phyloP scores from a whole-genome alignment of 75 land plant species.

The Isoetes taiwanensis region DNA sequence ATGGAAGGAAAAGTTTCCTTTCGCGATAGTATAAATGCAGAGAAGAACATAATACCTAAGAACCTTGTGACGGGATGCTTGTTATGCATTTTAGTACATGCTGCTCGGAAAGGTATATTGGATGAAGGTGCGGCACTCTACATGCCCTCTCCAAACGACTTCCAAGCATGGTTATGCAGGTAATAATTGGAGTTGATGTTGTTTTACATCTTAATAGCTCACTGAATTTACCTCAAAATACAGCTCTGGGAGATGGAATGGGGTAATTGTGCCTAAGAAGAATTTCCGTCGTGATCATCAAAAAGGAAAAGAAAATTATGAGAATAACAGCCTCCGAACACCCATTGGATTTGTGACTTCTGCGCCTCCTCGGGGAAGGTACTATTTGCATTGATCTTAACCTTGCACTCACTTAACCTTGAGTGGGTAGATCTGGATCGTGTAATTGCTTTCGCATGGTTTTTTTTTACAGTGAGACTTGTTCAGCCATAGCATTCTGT shows the following conservation, averaged over 20 bases:
- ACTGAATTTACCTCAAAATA: background rate
- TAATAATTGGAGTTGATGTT: background rate
- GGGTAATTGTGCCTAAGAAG: constrained; percentile 3
- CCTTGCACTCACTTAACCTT: background rate
- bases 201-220: background rate
- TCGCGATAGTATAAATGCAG: background rate
- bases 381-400: background rate
- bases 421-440: background rate
- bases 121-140: constrained; percentile 71
- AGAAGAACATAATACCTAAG: background rate
- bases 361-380: constrained; percentile 18
- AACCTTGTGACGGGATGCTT: constrained; percentile 24
- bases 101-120: constrained; percentile 50
- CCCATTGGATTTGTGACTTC: constrained; percentile 17
- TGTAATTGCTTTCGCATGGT: no score
- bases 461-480: constrained; percentile 12
- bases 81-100: constrained; percentile 49
- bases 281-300: background rate
- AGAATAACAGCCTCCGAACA: background rate
- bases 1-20: constrained; percentile 10
- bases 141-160: constrained; percentile 45
- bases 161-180: background rate
- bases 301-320: constrained; percentile 4
- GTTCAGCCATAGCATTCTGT: constrained; percentile 16
- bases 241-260: constrained; percentile 16